These are phyloP conservation scores for Tremella fuciformis DNA, from an alignment of 768 basidiomycete genomes.

Conservation along the genomic window DNA sequence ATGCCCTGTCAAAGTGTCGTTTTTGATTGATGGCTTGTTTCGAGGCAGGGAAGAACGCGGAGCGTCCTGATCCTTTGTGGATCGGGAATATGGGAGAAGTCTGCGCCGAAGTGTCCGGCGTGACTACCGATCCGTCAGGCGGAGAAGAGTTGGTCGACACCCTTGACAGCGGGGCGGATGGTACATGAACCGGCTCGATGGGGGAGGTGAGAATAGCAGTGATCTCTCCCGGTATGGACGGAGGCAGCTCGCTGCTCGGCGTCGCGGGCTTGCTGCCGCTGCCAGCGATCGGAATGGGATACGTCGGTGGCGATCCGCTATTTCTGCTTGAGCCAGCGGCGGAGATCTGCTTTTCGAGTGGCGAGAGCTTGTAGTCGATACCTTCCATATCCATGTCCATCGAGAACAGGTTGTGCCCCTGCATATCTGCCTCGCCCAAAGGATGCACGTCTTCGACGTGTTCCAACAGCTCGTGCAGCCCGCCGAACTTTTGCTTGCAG, in stretches of 20 bases:
- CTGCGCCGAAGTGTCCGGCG: slow-evolving; percentile 37
- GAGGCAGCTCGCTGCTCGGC: slow-evolving; percentile 26
- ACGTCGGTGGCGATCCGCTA: slow-evolving; percentile 23
- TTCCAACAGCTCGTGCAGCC: slow-evolving; percentile 47
- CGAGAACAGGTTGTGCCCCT: slow-evolving; percentile 27
- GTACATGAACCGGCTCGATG: slow-evolving; percentile 10
- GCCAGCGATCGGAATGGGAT: slow-evolving; percentile 26
- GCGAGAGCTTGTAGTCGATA: slow-evolving; percentile 16
- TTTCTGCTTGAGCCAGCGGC: slow-evolving; percentile 16
- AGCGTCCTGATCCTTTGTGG: slow-evolving; percentile 29
- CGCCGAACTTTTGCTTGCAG: slow-evolving; percentile 40
- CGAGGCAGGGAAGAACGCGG: slow-evolving; percentile 26
- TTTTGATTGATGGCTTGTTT: slow-evolving; percentile 20
- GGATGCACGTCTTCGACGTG: slow-evolving; percentile 49
- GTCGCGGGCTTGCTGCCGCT: slow-evolving; percentile 33
- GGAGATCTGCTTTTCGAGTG: slow-evolving; percentile 15
- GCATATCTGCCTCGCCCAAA: slow-evolving; percentile 32
- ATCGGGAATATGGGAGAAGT: slow-evolving; percentile 41
- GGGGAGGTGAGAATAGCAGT: slow-evolving; percentile 44
- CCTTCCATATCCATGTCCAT: slow-evolving; percentile 45
- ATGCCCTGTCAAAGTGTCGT: slow-evolving; percentile 40
- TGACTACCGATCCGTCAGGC: slow-evolving; percentile 35
- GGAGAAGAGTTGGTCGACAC: slow-evolving; percentile 35
- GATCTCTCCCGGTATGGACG: slow-evolving; percentile 23
- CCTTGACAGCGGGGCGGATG: slow-evolving; percentile 3